Conservation (phyloP, 75 land plant species). For the Larix kaempferi region DNA sequence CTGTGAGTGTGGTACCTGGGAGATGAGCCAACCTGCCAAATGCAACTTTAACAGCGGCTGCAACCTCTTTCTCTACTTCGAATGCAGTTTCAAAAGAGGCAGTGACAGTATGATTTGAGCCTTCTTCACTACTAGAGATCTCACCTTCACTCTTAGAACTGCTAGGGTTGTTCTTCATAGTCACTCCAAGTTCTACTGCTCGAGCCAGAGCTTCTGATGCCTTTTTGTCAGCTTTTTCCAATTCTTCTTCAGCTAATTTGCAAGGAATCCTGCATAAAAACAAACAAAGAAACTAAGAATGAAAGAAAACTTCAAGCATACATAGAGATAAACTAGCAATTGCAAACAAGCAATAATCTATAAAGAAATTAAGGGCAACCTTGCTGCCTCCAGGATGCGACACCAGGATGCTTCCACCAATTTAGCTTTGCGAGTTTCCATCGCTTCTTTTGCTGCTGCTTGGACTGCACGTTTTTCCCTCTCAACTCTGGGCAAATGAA, state of each 20-base stretch:
- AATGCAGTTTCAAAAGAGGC: conserved; percentile 42
- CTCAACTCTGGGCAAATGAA: conserved; percentile 25
- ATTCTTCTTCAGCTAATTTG: conserved; percentile 21
- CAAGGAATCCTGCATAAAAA: conserved; percentile 29
- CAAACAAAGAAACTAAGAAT: neutral
- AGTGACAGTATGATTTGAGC: conserved; percentile 17
- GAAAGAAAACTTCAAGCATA: neutral
- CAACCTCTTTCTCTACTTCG: conserved; percentile 43
- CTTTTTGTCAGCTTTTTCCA: conserved; percentile 35
- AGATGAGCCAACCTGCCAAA: conserved; percentile 9
- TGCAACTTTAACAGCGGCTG: conserved; percentile 33
- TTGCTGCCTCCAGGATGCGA: conserved; percentile 37
- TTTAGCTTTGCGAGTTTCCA: conserved; percentile 30
- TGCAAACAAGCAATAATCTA: neutral
- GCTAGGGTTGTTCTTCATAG: conserved; percentile 14
- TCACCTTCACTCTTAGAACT: neutral
- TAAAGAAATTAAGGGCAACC: conserved; percentile 14
- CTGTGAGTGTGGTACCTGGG: neutral
- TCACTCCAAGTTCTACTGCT: conserved; percentile 30
- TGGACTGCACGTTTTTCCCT: conserved; percentile 38
- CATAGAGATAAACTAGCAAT: neutral
- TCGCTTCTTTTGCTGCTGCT: conserved; percentile 32
- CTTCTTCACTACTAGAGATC: neutral
- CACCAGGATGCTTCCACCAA: conserved; percentile 49
- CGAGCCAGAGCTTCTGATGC: conserved; percentile 26